Conservation (phyloP, 1,139 yeast genomes). For the Hyphopichia pseudoburtonii region DNA sequence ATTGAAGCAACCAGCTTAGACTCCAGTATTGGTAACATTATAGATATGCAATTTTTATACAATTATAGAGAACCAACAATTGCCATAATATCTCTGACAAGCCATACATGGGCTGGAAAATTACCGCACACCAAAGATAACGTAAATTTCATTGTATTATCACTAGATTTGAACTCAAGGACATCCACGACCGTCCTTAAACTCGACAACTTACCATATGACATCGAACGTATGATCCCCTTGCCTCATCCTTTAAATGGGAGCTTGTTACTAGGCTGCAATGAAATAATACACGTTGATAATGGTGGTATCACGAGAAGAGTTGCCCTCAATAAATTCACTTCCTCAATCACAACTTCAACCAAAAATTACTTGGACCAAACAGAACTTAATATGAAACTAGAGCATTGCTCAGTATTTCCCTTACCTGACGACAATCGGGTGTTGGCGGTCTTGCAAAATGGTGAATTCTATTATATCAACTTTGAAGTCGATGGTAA, state of each 20-base stretch:
- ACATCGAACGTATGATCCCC: constrained; percentile 63
- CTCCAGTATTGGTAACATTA: constrained; percentile 55
- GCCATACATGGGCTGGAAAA: constrained; percentile 76
- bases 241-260: constrained; percentile 71
- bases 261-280: constrained; percentile 69
- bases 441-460: constrained; percentile 50
- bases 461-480: constrained; percentile 53
- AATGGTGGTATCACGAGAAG: constrained; percentile 76
- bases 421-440: constrained; percentile 51
- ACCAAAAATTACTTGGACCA: constrained; percentile 52
- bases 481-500: constrained; percentile 54
- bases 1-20: constrained; percentile 59
- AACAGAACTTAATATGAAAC: constrained; percentile 48
- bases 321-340: constrained; percentile 62
- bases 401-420: constrained; percentile 57
- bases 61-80: constrained; percentile 81
- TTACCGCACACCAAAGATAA: constrained; percentile 64
- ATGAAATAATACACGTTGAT: constrained; percentile 77
- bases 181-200: constrained; percentile 68
- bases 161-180: constrained; percentile 63
- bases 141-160: constrained; percentile 57
- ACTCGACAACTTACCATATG: constrained; percentile 70
- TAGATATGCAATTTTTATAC: constrained; percentile 67
- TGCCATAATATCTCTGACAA: constrained; percentile 65
- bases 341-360: constrained; percentile 50